Evolutionary conservation across 306 rosid genomes (phyloP), one percentile per base, ranked within the genome.

Genomic region (Casuarina cunninghamiana): DNA sequence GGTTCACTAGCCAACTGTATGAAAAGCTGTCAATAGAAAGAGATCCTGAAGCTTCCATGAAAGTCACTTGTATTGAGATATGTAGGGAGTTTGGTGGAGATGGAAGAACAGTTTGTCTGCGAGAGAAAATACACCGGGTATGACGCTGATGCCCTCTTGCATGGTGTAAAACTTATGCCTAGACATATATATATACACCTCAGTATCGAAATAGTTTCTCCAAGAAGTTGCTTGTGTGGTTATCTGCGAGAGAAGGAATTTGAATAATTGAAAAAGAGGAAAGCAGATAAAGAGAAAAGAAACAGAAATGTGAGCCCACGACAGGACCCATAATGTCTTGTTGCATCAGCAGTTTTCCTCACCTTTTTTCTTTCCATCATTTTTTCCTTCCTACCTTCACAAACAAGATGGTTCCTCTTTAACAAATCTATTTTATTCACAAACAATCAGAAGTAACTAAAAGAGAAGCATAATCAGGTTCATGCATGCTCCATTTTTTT

Each of bases 21-120:
- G 99, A 96, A 81, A 96, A 96, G 81, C 97, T 96, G 73, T 93
- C 98, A 82, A 91, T 91, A 65, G 98, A 96, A 82, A 96, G 92
- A 80, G 97, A 89, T 66, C 81, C 94, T 3, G 97, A 82, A 74
- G 91, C 78, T 82, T 96, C 98, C 99, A 95, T 95, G 87, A 88
- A 77, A 80, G 63, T 55, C 74, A 54, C 9, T 79, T 26, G 51
- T 75, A 57, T 55, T 72, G 68, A 75, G 42, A 50, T 41, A 3
- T 49, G 19, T 32, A 62, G 70, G 55, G 75, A 73, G 70, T 71
- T 15, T 10, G 55, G 53, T n/a, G 19, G 35, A 13, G 53, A 45
- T 74, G 21, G 39, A 48, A 65, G 67, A 43, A 67, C 75, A 76
- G 44, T 32, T 73, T 73, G 70, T 48, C 83, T 32, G 73, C 60